These are phyloP conservation scores for Backusella luteola DNA, from an alignment of 192 early-diverging fungal genomes.

Conservation along the genomic window DNA sequence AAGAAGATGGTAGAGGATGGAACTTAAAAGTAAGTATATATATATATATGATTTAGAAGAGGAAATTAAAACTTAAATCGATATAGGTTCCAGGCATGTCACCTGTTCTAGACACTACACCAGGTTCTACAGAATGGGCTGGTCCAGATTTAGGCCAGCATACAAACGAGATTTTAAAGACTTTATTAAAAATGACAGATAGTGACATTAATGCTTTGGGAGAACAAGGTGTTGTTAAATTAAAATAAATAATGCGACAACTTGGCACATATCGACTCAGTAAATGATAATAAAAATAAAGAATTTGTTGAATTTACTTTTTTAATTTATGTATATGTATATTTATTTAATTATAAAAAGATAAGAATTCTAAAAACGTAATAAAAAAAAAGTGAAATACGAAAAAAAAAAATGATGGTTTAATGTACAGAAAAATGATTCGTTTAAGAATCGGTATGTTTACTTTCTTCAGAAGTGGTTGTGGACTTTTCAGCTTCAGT, in stretches of 20 bases:
- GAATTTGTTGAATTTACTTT: not conserved
- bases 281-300: not conserved
- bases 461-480: not conserved
- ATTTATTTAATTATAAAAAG: not conserved
- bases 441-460: not conserved
- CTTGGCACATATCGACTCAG: not conserved
- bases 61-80: not conserved
- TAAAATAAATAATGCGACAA: not conserved
- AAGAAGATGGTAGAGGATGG: slow-evolving; percentile 40
- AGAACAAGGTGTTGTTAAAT: slow-evolving; percentile 22
- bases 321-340: not conserved
- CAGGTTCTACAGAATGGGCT: slow-evolving; percentile 50
- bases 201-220: slow-evolving; percentile 33
- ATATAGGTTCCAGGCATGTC: slow-evolving; percentile 39
- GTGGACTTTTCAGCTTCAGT: not conserved
- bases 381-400: not conserved
- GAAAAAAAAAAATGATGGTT: not conserved
- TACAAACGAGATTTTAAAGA: slow-evolving; percentile 34
- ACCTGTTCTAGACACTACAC: slow-evolving; percentile 40
- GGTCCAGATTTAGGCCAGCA: slow-evolving; percentile 47
- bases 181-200: slow-evolving; percentile 29
- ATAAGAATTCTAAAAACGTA: not conserved
- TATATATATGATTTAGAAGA: not conserved
- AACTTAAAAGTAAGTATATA: slow-evolving; percentile 34
- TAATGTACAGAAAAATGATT: not conserved